A percentile compares a stretch with the other conserved stretches of the same genome.
Evolutionary conservation across 257 asterid species (phyloP).

Genomic region (Nicotiana tabacum): DNA sequence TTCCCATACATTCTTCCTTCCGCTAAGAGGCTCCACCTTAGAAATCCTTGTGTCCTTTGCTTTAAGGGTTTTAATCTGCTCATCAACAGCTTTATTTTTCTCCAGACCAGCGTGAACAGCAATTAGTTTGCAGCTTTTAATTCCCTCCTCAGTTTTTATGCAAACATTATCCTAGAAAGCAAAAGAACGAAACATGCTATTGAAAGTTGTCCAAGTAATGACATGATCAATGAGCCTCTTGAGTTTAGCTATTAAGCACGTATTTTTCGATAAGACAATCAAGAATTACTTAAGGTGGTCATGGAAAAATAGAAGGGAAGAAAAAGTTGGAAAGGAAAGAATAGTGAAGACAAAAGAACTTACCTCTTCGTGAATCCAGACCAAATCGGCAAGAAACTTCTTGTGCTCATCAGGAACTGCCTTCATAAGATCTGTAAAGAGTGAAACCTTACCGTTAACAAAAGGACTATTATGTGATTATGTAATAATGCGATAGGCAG

Average conservation of each 20-base stretch:
- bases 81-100: slow-evolving; percentile 45
- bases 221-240: background rate
- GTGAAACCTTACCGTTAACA: background rate
- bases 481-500: background rate
- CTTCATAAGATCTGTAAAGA: slow-evolving; percentile 54
- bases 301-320: background rate
- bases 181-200: background rate
- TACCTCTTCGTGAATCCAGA: slow-evolving; percentile 96
- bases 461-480: background rate
- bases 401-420: slow-evolving; percentile 86
- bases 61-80: slow-evolving; percentile 59
- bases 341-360: background rate
- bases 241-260: background rate
- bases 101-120: slow-evolving; percentile 95
- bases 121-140: slow-evolving; percentile 55
- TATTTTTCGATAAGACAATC: no score
- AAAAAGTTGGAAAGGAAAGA: background rate
- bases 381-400: slow-evolving; percentile 76
- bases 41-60: slow-evolving; percentile 81
- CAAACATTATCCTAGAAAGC: slow-evolving; percentile 53
- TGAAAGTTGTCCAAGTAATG: background rate
- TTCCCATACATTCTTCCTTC: slow-evolving; percentile 80
- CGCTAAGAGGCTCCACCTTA: slow-evolving; percentile 74
- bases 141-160: slow-evolving; percentile 61
- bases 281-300: background rate